phyloP scores from a whole-genome alignment of 805 yeast species.

The Candida arabinofermentans region DNA sequence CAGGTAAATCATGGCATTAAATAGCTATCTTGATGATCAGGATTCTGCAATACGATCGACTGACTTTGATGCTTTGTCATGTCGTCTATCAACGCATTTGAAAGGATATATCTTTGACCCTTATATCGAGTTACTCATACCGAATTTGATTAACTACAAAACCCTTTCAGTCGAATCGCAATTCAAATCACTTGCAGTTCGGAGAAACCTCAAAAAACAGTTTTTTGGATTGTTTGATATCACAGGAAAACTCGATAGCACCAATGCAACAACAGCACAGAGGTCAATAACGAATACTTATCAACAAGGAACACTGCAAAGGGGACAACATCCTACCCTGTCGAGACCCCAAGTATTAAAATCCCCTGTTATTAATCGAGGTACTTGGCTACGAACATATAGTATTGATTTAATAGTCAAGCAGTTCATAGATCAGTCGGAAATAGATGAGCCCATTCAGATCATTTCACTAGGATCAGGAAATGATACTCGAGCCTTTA shows the following conservation, averaged over 20 bases:
- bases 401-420: conserved; percentile 46
- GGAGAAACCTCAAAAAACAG: conserved; percentile 35
- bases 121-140: conserved; percentile 31
- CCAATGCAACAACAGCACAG: background rate
- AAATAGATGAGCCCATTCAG: conserved; percentile 33
- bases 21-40: background rate
- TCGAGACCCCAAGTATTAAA: conserved; percentile 26
- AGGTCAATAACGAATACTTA: background rate
- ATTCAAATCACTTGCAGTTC: conserved; percentile 27
- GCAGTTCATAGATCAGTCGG: conserved; percentile 34
- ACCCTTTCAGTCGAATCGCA: conserved; percentile 36
- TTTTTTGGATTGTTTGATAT: conserved; percentile 32
- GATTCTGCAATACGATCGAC: conserved; percentile 35
- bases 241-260: background rate
- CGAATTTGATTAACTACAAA: conserved; percentile 35
- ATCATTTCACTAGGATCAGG: conserved; percentile 78
- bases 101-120: conserved; percentile 45
- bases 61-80: conserved; percentile 68
- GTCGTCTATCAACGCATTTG: conserved; percentile 50
- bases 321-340: background rate
- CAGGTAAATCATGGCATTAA: too few relatives aligned
- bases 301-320: background rate
- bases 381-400: conserved; percentile 59
- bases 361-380: conserved; percentile 66
- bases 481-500: conserved; percentile 67